Conservation (phyloP, 192 early-diverging fungal genomes). For the Lunasporangiospora selenospora region DNA sequence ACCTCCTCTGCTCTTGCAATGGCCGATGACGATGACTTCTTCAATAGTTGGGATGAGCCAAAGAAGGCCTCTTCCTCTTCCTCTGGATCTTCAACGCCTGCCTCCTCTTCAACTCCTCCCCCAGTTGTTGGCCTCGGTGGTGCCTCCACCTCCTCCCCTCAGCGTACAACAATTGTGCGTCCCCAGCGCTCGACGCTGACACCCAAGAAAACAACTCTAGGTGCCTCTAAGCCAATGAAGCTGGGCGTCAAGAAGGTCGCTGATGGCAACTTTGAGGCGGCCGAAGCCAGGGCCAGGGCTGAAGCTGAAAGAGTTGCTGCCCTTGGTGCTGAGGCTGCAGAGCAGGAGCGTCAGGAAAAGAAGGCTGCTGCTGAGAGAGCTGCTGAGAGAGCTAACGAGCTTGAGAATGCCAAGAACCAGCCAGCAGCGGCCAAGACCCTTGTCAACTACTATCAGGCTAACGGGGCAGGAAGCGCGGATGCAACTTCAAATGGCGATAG, state of each 20-base stretch:
- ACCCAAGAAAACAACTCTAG: conserved; percentile 65
- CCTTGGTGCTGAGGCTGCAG: conserved; percentile 33
- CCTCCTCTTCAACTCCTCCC: conserved; percentile 34
- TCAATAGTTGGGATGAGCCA: conserved; percentile 65
- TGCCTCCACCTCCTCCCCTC: conserved; percentile 40
- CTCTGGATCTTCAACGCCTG: conserved; percentile 42
- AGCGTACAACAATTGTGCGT: conserved; percentile 41
- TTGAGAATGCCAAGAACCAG: conserved; percentile 24
- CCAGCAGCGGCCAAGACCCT: conserved; percentile 19
- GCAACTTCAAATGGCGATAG: conserved; percentile 47
- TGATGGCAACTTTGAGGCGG: conserved; percentile 90
- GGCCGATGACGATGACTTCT: conserved; percentile 66
- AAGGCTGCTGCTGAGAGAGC: conserved; percentile 34
- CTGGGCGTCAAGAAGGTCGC: conserved; percentile 90
- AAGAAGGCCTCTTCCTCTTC: conserved; percentile 28
- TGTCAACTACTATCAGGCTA: conserved; percentile 56
- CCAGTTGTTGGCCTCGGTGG: conserved; percentile 15
- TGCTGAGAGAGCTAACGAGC: conserved; percentile 23
- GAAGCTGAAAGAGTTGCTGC: conserved; percentile 70
- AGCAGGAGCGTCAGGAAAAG: conserved; percentile 44
- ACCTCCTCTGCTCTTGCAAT: conserved; percentile 16
- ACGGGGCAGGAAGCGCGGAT: conserved; percentile 34
- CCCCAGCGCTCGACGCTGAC: conserved; percentile 45
- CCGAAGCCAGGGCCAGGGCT: conserved; percentile 86
- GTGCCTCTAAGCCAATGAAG: conserved; percentile 84